Percentiles rank a stretch among this genome's conserved stretches.
These are phyloP conservation scores for Phycomyces nitens DNA, from an alignment of 192 early-diverging fungal genomes.

Conservation along the genomic window DNA sequence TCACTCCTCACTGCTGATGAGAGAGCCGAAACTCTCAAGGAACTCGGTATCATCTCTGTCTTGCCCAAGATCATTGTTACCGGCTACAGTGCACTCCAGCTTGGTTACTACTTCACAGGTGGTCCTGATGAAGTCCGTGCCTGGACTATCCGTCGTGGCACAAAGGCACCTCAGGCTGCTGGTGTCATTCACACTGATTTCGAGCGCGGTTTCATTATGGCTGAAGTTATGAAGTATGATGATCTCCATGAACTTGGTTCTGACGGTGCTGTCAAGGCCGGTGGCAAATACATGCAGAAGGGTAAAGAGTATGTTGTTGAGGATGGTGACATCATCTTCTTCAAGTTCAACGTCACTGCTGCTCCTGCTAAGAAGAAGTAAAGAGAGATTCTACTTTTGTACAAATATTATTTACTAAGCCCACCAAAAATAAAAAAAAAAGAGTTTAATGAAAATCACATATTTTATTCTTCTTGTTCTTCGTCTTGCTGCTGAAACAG, in stretches of 20 bases:
- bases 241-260: constrained; percentile 81
- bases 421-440: not conserved
- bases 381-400: not conserved
- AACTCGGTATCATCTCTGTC: constrained; percentile 61
- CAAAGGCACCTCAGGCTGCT: constrained; percentile 78
- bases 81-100: constrained; percentile 84
- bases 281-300: constrained; percentile 86
- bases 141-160: constrained; percentile 71
- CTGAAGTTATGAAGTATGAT: constrained; percentile 85
- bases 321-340: constrained; percentile 91
- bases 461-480: not conserved
- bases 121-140: constrained; percentile 89
- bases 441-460: not conserved
- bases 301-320: constrained; percentile 91
- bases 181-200: constrained; percentile 89
- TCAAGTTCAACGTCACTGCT: constrained; percentile 44
- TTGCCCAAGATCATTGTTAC: constrained; percentile 88
- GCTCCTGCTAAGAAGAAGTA: constrained; percentile 25
- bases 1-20: constrained; percentile 46
- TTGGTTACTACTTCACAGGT: constrained; percentile 94
- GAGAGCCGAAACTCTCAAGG: constrained; percentile 58
- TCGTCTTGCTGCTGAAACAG: not conserved
- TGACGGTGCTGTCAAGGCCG: constrained; percentile 88
- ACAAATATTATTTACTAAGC: not conserved
- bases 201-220: constrained; percentile 89